phyloP scores from a whole-genome alignment of 768 basidiomycete species.

The Sporobolomyces roseus region DNA sequence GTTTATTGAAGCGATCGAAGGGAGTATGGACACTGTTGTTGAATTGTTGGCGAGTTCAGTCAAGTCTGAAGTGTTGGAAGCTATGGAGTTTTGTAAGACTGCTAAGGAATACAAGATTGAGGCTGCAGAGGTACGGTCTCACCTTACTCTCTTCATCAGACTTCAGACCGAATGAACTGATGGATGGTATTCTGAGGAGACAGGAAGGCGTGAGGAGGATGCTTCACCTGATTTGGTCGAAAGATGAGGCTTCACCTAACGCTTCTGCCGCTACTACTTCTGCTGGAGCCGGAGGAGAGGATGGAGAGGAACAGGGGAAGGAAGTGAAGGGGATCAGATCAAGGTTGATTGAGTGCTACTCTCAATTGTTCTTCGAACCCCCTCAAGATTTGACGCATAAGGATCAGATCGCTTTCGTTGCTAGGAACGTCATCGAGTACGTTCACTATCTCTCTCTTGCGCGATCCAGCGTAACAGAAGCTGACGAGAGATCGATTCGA shows the following conservation, averaged over 20 bases:
- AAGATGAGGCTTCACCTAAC: slow-evolving; percentile 71
- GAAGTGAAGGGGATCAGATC: slow-evolving; percentile 85
- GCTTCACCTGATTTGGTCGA: slow-evolving; percentile 95
- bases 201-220: slow-evolving; percentile 89
- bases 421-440: slow-evolving; percentile 96
- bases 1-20: slow-evolving; percentile 70
- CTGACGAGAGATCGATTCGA: neutral
- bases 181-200: neutral
- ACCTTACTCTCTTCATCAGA: neutral
- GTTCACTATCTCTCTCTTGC: slow-evolving; percentile 41
- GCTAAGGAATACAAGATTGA: slow-evolving; percentile 76
- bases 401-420: slow-evolving; percentile 81
- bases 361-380: slow-evolving; percentile 80
- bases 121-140: slow-evolving; percentile 60
- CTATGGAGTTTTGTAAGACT: slow-evolving; percentile 73
- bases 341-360: slow-evolving; percentile 81
- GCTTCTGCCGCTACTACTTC: slow-evolving; percentile 6
- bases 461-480: neutral
- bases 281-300: slow-evolving; percentile 19
- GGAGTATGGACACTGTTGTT: slow-evolving; percentile 57
- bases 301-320: slow-evolving; percentile 57
- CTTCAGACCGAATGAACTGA: neutral
- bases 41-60: slow-evolving; percentile 74
- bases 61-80: slow-evolving; percentile 53
- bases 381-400: slow-evolving; percentile 64